phyloP scores from a whole-genome alignment of 1,139 yeast species.

The Yamadazyma kanchanaburiensis region DNA sequence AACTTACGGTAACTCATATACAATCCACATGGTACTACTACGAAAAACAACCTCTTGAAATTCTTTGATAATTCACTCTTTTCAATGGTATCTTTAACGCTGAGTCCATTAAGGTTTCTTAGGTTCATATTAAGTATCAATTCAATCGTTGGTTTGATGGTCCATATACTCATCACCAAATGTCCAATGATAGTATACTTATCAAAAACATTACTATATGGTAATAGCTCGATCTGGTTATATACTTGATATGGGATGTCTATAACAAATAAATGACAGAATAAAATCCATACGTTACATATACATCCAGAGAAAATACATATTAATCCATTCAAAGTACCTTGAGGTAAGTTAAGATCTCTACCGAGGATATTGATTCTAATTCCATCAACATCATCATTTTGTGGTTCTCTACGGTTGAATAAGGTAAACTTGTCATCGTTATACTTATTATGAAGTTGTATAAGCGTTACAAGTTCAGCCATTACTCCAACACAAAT shows the following conservation, averaged over 20 bases:
- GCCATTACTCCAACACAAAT: slow-evolving; percentile 20
- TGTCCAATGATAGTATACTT: slow-evolving; percentile 16
- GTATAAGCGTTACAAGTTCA: slow-evolving; percentile 15
- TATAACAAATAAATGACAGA: slow-evolving; percentile 22
- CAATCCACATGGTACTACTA: slow-evolving; percentile 11
- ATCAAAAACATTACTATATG: slow-evolving; percentile 8
- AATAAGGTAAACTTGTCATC: background rate
- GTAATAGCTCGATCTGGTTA: slow-evolving; percentile 1
- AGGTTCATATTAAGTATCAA: slow-evolving; percentile 2
- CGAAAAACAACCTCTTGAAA: slow-evolving; percentile 2
- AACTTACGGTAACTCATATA: slow-evolving; percentile 6
- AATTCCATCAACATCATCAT: slow-evolving; percentile 9
- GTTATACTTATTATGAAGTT: slow-evolving; percentile 5
- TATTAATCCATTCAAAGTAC: slow-evolving; percentile 5
- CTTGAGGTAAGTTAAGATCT: slow-evolving; percentile 3
- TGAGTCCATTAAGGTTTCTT: slow-evolving; percentile 1
- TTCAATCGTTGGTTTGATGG: slow-evolving; percentile 16
- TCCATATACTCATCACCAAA: slow-evolving; percentile 21
- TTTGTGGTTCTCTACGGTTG: slow-evolving; percentile 1
- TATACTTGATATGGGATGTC: slow-evolving; percentile 20
- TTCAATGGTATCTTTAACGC: no score
- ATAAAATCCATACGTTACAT: slow-evolving; percentile 16
- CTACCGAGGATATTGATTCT: slow-evolving; percentile 2
- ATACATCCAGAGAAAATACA: slow-evolving; percentile 9
- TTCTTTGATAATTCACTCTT: slow-evolving; percentile 3